phyloP scores from a whole-genome alignment of 2,329 filamentous ascomycete genomes.

The Pestalotiopsis sp. region DNA sequence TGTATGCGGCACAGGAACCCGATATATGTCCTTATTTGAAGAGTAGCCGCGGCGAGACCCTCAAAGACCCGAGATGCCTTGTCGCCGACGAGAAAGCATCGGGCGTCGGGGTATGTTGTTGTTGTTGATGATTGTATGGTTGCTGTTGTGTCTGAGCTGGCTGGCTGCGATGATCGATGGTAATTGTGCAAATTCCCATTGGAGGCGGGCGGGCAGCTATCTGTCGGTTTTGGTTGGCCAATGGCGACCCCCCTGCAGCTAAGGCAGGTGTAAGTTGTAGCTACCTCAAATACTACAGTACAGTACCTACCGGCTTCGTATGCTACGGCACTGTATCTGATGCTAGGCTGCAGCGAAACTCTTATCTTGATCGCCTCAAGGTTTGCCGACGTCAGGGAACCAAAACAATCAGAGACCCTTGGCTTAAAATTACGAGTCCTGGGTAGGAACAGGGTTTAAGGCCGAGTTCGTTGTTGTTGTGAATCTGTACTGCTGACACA shows the following conservation, averaged over 20 bases:
- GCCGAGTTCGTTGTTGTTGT: background rate
- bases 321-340: constrained; percentile 1
- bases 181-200: constrained; percentile 4
- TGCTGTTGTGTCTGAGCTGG: background rate
- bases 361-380: constrained; percentile 1
- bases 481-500: background rate
- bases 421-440: background rate
- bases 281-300: background rate
- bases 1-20: background rate
- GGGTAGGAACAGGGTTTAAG: background rate
- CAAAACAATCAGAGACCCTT: background rate
- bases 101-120: background rate
- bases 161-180: background rate
- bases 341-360: background rate
- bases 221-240: background rate
- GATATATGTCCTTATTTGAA: background rate
- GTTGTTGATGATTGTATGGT: background rate
- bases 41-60: background rate
- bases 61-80: constrained; percentile 2
- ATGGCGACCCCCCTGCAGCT: background rate
- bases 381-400: background rate
- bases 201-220: background rate
- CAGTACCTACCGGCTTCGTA: background rate
- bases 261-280: background rate
- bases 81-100: constrained; percentile 1